These are phyloP conservation scores for Mimosa bimucronata DNA, from an alignment of 306 rosid species.

Conservation along the genomic window DNA sequence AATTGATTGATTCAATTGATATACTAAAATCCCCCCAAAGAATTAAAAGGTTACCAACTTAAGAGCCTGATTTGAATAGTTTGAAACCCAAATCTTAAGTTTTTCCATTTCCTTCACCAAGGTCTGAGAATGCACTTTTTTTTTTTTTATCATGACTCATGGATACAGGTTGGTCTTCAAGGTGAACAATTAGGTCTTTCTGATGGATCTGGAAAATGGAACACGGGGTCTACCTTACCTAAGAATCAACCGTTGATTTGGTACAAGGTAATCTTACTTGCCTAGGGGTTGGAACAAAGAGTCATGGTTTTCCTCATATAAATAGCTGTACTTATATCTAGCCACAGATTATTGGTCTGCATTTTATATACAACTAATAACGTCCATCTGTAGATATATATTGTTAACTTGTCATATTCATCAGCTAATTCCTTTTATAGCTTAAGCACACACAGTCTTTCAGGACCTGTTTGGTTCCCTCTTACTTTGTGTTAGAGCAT, in stretches of 20 bases:
- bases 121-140: conserved; percentile 7
- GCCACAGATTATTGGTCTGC: neutral
- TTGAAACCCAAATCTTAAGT: neutral
- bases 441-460: conserved; percentile 13
- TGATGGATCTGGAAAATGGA: conserved; percentile 76
- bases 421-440: neutral
- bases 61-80: neutral
- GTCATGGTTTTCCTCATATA: neutral
- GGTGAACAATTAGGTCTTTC: conserved; percentile 66
- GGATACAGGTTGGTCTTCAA: conserved; percentile 80
- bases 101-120: conserved; percentile 4
- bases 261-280: conserved; percentile 79
- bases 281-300: neutral
- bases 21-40: neutral
- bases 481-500: neutral
- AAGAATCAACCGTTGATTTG: conserved; percentile 81
- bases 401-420: conserved; percentile 5
- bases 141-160: neutral
- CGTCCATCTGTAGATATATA: neutral
- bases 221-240: conserved; percentile 65
- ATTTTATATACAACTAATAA: neutral
- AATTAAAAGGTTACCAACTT: neutral
- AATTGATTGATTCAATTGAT: neutral
- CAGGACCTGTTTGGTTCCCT: conserved; percentile 3
- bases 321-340: neutral